Evolutionary conservation across 2,329 filamentous ascomycete genomes (phyloP).

Genomic region (Leptographium galeiforme): DNA sequence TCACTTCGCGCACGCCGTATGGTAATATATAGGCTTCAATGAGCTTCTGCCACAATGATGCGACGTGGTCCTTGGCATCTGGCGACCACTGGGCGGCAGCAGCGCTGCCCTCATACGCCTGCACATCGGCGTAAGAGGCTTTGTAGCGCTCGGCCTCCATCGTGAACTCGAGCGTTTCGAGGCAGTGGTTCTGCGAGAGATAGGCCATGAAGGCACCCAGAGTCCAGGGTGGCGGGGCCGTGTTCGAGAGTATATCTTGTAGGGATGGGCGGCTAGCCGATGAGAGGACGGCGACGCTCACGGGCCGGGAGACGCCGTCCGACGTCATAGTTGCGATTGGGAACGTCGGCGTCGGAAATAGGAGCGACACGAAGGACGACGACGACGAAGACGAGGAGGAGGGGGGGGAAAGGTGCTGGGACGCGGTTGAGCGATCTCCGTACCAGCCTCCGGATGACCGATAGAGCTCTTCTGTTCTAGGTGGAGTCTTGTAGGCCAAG

Average conservation of each 20-base stretch:
- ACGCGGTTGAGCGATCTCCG: conserved; percentile 13
- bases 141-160: conserved; percentile 84
- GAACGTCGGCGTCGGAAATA: background rate
- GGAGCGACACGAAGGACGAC: background rate
- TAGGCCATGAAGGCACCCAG: conserved; percentile 91
- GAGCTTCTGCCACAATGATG: conserved; percentile 74
- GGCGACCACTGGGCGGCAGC: conserved; percentile 16
- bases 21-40: conserved; percentile 83
- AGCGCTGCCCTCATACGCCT: conserved; percentile 23
- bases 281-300: conserved; percentile 32
- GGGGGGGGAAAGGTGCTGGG: background rate
- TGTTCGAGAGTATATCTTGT: conserved; percentile 76
- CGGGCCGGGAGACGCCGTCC: conserved; percentile 27
- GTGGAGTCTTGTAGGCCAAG: conserved; percentile 27
- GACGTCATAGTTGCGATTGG: conserved; percentile 23
- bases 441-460: conserved; percentile 29
- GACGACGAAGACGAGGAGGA: background rate
- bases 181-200: conserved; percentile 88
- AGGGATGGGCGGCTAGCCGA: conserved; percentile 50
- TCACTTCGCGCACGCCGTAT: conserved; percentile 76
- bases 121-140: conserved; percentile 36
- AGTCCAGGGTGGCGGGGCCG: conserved; percentile 77
- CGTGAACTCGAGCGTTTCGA: conserved; percentile 93
- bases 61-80: conserved; percentile 50
- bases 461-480: background rate